phyloP scores from a whole-genome alignment of 441 rosid genomes.

The Raphanus hybrid region DNA sequence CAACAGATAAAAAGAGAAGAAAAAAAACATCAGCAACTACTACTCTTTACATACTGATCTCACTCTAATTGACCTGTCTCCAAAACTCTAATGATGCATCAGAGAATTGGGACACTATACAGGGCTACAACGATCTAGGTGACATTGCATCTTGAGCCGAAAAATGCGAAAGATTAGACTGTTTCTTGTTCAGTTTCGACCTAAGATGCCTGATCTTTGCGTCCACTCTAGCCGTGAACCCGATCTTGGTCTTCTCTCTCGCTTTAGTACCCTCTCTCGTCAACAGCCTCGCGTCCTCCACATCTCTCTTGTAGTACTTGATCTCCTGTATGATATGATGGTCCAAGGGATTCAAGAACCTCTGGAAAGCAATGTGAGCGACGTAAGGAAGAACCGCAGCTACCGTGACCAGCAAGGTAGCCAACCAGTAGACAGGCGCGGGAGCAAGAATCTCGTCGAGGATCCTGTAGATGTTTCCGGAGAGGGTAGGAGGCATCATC shows the following conservation, averaged over 20 bases:
- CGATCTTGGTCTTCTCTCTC: constrained; percentile 86
- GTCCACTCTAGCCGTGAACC: constrained; percentile 84
- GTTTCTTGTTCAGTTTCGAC: constrained; percentile 73
- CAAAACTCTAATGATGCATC: constrained; percentile 22
- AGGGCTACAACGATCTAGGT: constrained; percentile 41
- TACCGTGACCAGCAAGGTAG: constrained; percentile 69
- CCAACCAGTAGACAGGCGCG: constrained; percentile 73
- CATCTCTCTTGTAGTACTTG: constrained; percentile 77
- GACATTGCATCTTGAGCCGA: constrained; percentile 39
- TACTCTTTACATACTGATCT: constrained; percentile 41
- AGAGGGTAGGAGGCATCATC: constrained; percentile 61
- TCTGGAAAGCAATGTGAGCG: constrained; percentile 71
- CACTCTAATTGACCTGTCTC: constrained; percentile 37
- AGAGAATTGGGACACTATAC: constrained; percentile 28
- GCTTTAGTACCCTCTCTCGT: constrained; percentile 86
- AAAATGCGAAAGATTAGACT: constrained; percentile 40
- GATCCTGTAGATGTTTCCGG: constrained; percentile 68
- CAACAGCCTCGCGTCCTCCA: constrained; percentile 80
- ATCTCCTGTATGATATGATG: constrained; percentile 98
- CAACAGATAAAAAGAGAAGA: constrained; percentile 13
- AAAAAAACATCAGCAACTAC: constrained; percentile 35
- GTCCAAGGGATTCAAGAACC: constrained; percentile 84
- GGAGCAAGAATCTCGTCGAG: constrained; percentile 85
- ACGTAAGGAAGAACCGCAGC: constrained; percentile 73
- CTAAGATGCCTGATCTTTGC: constrained; percentile 79